Base-by-base conservation (phyloP, 257 asterid species). In the Ballota nigra region DNA sequence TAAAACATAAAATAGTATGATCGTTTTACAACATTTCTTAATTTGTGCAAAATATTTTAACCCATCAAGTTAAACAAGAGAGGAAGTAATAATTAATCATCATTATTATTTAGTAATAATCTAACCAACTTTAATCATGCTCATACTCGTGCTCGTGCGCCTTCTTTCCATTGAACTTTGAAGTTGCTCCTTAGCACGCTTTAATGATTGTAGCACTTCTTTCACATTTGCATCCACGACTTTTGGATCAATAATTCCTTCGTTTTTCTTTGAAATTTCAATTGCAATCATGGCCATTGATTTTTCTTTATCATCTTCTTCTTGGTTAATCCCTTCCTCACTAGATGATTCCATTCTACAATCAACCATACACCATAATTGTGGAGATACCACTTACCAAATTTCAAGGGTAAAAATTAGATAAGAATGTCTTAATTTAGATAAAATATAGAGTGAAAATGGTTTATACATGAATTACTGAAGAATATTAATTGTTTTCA, bases 201-300 rank as follows among this genome's bases (percentile, higher is more conserved):
- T 75, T 5, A 91, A 72, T 33, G 88, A 76, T 56, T 79, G 83
- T 60, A 91, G 78, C 34, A 83, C 90, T 74, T 87, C 85, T 73
- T 74, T 84, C 34, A 88, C 91, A n/a, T 80, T 83, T 29, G 77
- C 76, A 68, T 85, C 92, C 16, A 87, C 86, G 45, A 83, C 81
- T 60, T 58, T 84, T 16, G 86, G 86, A 77, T 91, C 88, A 19
- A 82, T 72, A 0, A 20, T 59, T 75, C 68, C 63, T 6, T 33
- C 38, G 4, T 64, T 47, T 49, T 72, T 29, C 67, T 80, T 49
- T 20, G 72, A 85, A 26, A 45, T 61, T 51, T 77, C 85, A 24
- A 86, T 65, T 1, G 75, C 65, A 69, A 87, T 83, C 52, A 91
- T 69, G 20, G 97, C 91, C 81, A 80, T 70, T 23, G 89, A 40